A percentile compares a stretch with the other conserved stretches of the same genome.
phyloP scores from a whole-genome alignment of 148 eudicot genomes.

The Chenopodium berlandieri region DNA sequence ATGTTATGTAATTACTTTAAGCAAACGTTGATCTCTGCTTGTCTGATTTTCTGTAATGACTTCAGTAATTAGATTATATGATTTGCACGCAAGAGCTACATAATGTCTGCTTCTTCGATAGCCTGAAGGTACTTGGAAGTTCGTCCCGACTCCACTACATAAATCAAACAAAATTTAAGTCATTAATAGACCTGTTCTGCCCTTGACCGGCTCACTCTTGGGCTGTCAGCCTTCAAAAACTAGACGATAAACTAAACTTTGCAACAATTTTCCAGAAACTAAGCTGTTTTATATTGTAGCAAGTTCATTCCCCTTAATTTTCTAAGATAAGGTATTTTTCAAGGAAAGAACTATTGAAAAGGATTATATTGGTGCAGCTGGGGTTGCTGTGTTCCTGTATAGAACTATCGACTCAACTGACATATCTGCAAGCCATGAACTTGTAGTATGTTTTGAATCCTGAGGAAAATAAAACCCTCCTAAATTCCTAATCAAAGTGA shows the following conservation, averaged over 20 bases:
- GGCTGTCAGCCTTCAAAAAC: neutral
- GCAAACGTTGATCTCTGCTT: neutral
- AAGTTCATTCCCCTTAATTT: no score
- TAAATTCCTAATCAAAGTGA: neutral
- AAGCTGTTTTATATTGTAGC: neutral
- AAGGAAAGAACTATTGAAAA: no score
- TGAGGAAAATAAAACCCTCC: neutral
- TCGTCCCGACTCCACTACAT: neutral
- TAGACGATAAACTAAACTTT: neutral
- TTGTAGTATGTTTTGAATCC: neutral
- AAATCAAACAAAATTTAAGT: neutral
- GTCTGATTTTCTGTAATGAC: no score
- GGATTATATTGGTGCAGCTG: neutral
- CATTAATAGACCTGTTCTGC: neutral
- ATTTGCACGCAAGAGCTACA: neutral
- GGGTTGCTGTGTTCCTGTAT: neutral
- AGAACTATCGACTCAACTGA: neutral
- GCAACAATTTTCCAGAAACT: neutral
- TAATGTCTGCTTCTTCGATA: neutral
- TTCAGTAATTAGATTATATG: no score
- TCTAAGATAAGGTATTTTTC: no score
- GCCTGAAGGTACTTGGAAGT: neutral
- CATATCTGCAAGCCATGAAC: neutral
- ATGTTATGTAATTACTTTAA: neutral
- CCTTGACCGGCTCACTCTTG: neutral